Conservation (phyloP, 2,329 filamentous ascomycete genomes). For the Harringtonia lauricola region DNA sequence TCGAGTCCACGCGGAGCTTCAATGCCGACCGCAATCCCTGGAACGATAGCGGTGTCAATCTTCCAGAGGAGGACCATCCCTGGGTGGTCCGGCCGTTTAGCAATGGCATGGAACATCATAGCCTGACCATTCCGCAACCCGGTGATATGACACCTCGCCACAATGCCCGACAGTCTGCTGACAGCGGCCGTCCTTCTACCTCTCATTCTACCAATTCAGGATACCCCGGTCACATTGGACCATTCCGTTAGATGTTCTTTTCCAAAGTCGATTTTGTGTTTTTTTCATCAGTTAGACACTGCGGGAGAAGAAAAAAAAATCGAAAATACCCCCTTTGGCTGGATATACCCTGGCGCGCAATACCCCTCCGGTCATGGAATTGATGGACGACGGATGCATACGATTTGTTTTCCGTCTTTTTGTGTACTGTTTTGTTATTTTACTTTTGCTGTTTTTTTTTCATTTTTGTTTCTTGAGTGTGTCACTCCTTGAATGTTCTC, state of each 20-base stretch:
- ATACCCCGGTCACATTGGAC: constrained; percentile 88
- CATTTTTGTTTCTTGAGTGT: background rate
- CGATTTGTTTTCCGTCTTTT: background rate
- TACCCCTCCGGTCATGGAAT: constrained; percentile 20
- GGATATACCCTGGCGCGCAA: constrained; percentile 56
- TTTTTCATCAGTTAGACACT: constrained; percentile 13
- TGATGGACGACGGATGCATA: constrained; percentile 8
- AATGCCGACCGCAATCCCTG: constrained; percentile 90
- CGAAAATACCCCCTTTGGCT: constrained; percentile 27
- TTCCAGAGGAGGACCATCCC: constrained; percentile 73
- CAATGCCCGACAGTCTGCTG: constrained; percentile 71
- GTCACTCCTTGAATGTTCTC: background rate
- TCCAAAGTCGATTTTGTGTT: constrained; percentile 20
- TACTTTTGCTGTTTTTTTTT: background rate
- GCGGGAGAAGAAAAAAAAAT: constrained; percentile 6
- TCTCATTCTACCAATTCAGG: constrained; percentile 92
- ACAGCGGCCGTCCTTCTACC: constrained; percentile 86
- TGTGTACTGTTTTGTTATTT: background rate
- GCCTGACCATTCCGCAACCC: constrained; percentile 55
- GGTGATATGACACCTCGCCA: constrained; percentile 80
- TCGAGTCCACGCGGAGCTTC: constrained; percentile 87
- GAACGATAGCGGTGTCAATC: constrained; percentile 95
- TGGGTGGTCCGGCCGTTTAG: constrained; percentile 53
- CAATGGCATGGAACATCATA: constrained; percentile 53
- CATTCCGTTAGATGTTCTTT: constrained; percentile 67